A percentile compares a stretch with the other conserved stretches of the same genome.
phyloP scores from a whole-genome alignment of 805 yeast genomes.

The Wickerhamomyces xylosicus region DNA sequence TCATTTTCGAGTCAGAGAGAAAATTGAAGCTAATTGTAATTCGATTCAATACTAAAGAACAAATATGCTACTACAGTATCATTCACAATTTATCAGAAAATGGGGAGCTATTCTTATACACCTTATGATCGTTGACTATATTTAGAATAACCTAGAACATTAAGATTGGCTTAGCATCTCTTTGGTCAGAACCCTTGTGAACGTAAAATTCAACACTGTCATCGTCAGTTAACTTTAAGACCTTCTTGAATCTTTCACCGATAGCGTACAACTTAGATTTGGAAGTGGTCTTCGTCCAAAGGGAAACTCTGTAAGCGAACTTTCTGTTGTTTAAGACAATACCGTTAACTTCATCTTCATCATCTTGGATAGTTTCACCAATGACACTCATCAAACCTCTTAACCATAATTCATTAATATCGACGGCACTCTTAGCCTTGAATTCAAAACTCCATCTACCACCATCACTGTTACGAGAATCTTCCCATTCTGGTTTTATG shows the following conservation, averaged over 20 bases:
- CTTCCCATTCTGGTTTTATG: constrained; percentile 98
- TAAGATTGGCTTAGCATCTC: constrained; percentile 19
- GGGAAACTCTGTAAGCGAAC: constrained; percentile 71
- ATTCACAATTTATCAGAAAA: too few relatives aligned
- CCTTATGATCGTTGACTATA: too few relatives aligned
- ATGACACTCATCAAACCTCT: constrained; percentile 79
- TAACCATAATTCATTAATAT: constrained; percentile 87
- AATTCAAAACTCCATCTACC: constrained; percentile 89
- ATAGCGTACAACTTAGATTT: constrained; percentile 55
- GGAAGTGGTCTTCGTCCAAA: constrained; percentile 85
- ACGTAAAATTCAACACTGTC: constrained; percentile 74
- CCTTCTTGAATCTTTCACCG: constrained; percentile 82
- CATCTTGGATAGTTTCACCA: constrained; percentile 87
- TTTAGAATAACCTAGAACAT: constrained; percentile 9
- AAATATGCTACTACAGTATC: too few relatives aligned
- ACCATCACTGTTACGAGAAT: constrained; percentile 73
- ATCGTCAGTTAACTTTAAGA: constrained; percentile 61
- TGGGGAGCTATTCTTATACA: too few relatives aligned
- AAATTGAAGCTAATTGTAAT: too few relatives aligned
- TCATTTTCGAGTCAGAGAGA: too few relatives aligned
- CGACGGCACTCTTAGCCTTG: constrained; percentile 44
- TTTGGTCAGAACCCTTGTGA: constrained; percentile 29
- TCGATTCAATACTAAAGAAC: too few relatives aligned
- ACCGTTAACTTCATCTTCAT: constrained; percentile 82
- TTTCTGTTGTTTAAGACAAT: constrained; percentile 84